Percentiles rank a stretch among this genome's conserved stretches.
Conservation (phyloP, 768 basidiomycete genomes). For the Tricholoma terreum region DNA sequence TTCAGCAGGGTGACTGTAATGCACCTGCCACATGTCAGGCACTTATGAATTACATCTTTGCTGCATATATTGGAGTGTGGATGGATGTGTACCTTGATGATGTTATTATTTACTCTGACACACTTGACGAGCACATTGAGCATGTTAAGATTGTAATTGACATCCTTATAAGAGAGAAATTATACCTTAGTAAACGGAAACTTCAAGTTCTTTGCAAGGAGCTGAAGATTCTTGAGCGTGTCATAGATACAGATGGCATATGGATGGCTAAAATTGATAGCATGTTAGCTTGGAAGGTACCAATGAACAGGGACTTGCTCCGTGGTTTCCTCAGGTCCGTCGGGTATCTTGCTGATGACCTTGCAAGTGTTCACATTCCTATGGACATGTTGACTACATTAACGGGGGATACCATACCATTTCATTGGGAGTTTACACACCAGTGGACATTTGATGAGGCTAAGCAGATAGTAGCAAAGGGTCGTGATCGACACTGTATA, state of each 20-base stretch:
- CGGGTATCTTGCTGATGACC: constrained; percentile 1
- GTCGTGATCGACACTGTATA: neutral
- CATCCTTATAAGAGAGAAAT: neutral
- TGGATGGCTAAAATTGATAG: constrained; percentile 1
- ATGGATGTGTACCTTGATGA: constrained; percentile 3
- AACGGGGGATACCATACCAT: neutral
- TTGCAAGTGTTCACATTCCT: neutral
- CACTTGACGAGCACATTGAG: neutral
- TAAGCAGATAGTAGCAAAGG: neutral
- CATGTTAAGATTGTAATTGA: neutral
- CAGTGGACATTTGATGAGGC: constrained; percentile 2
- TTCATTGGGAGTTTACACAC: constrained; percentile 4
- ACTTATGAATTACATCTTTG: constrained; percentile 4
- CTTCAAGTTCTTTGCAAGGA: neutral
- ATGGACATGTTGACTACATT: constrained; percentile 1
- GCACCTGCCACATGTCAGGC: no score
- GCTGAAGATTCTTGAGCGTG: neutral
- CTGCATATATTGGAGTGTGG: neutral
- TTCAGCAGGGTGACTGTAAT: no score
- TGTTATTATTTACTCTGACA: constrained; percentile 1
- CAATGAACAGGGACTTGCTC: neutral
- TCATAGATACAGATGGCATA: neutral
- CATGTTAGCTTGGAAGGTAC: neutral
- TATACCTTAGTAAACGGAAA: neutral
- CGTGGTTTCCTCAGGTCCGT: neutral